Percentiles rank a stretch among this genome's conserved stretches.
These are phyloP conservation scores for Tricholoma sp. DNA, from an alignment of 768 basidiomycete species.

Conservation along the genomic window DNA sequence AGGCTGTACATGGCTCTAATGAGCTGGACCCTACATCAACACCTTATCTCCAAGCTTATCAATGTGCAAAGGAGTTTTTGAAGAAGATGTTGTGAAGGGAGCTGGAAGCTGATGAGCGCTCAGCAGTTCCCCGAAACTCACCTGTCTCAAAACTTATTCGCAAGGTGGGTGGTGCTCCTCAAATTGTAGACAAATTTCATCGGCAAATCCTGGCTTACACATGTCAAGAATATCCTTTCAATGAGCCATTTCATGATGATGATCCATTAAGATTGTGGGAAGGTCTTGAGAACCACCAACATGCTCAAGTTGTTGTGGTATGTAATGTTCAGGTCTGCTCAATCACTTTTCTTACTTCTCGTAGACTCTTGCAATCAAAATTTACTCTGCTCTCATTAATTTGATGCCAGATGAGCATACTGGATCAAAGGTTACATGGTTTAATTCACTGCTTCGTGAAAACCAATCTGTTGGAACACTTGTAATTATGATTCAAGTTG, in stretches of 20 bases:
- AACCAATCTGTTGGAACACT: slow-evolving; percentile 6
- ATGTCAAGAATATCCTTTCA: too few species aligned
- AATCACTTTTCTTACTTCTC: neutral
- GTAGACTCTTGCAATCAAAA: slow-evolving; percentile 18
- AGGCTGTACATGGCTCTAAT: too few species aligned
- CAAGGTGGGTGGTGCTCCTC: too few species aligned
- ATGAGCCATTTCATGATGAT: slow-evolving; percentile 1
- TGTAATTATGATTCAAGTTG: slow-evolving; percentile 12
- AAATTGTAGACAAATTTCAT: too few species aligned
- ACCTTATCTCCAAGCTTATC: too few species aligned
- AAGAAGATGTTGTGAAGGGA: too few species aligned
- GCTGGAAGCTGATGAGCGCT: too few species aligned
- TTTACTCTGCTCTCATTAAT: slow-evolving; percentile 24
- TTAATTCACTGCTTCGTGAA: slow-evolving; percentile 16
- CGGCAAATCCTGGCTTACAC: too few species aligned
- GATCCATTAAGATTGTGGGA: slow-evolving; percentile 17
- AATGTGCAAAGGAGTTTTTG: too few species aligned
- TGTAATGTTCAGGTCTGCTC: neutral
- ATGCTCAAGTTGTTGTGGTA: slow-evolving; percentile 21
- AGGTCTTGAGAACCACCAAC: neutral
- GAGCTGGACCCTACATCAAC: too few species aligned
- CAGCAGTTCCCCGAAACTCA: slow-evolving; percentile 4
- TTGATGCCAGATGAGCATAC: slow-evolving; percentile 29
- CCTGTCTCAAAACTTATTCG: too few species aligned
- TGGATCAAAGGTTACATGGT: slow-evolving; percentile 31